Evolutionary conservation across 768 basidiomycete species (phyloP).

Genomic region (Candolleomyces eurysporus): DNA sequence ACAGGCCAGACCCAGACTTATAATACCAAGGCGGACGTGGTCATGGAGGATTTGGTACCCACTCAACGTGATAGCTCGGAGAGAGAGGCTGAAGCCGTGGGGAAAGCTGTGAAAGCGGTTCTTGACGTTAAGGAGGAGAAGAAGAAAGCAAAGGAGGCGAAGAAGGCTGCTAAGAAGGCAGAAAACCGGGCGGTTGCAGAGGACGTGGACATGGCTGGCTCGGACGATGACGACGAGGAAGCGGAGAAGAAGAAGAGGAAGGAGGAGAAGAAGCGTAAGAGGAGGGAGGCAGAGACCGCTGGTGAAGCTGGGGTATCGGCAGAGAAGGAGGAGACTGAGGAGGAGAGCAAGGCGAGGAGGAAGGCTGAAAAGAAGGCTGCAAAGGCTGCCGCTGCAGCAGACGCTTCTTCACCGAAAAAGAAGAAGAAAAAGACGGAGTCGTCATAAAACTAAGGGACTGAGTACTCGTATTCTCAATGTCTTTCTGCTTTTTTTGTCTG

Average conservation of each 20-base stretch:
- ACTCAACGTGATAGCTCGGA: constrained; percentile 60
- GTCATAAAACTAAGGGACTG: constrained; percentile 1
- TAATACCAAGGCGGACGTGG: constrained; percentile 81
- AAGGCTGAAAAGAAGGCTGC: constrained; percentile 58
- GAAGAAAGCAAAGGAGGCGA: constrained; percentile 76
- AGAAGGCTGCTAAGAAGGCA: constrained; percentile 65
- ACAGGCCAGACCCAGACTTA: constrained; percentile 77
- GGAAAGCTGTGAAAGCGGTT: constrained; percentile 70
- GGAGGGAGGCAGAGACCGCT: constrained; percentile 37
- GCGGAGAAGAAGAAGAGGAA: constrained; percentile 33
- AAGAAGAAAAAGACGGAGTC: constrained; percentile 59
- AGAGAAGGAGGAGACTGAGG: constrained; percentile 70
- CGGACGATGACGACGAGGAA: constrained; percentile 35
- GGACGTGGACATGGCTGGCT: constrained; percentile 30
- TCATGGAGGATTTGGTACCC: constrained; percentile 76
- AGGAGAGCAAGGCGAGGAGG: constrained; percentile 78
- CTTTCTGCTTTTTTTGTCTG: background rate
- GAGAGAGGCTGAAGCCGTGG: constrained; percentile 56
- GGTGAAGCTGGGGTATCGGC: constrained; percentile 28
- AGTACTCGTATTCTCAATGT: background rate
- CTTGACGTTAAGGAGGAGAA: constrained; percentile 88
- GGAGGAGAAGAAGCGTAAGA: constrained; percentile 42
- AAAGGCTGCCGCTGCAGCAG: constrained; percentile 22
- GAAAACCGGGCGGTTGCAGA: constrained; percentile 30
- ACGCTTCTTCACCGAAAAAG: constrained; percentile 37